Base-by-base conservation (phyloP, 169 alveolate species). In the Eimeria acervulina region DNA sequence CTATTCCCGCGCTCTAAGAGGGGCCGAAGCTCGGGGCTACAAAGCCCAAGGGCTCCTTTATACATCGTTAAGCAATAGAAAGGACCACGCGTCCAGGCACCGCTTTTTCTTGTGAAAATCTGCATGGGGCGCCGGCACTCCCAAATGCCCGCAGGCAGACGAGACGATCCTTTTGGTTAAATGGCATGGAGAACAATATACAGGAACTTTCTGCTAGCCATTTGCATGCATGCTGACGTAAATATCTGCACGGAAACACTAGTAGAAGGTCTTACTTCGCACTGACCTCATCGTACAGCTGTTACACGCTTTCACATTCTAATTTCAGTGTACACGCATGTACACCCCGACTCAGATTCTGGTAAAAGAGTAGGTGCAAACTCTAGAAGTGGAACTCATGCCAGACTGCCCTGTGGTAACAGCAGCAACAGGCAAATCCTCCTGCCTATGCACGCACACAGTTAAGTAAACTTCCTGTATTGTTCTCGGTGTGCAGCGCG, bases 1-100 rank as follows among this genome's bases (percentile, higher is more conserved):
- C 94, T 83, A 38, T 61, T 47, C 83, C 94, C n/a, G 81, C 23
- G 23, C 36, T 87, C 8, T 87, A 59, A 61, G 10, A 38, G 68
- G 40, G 81, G 83, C 83, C 2, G 83, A 17, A 36, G 31, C 28
- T 72, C 51, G 52, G 83, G 28, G 51, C 47, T 13, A 2, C 51
- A 38, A 6, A 51, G 31, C 31, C 36, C 33, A 36, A 36, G 51
- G 52, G 51, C 51, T 19, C 83, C 33, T 72, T 36, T 72, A 7
- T 72, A 36, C 83, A 72, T 28, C 13, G 83, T 19, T 72, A 33
- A 15, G 17, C 83, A 36, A 0, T 28, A 72, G 47, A 28, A 36
- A 36, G 8, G 47, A 2, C 28, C 31, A 36, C 51, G 52, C 83
- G 0, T 17, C 28, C 47, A 36, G 51, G 36, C 17, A 21, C 51